Evolutionary conservation across 371 early-diverging fungal species (phyloP).

Genomic region (Sporodiniella umbellata): DNA sequence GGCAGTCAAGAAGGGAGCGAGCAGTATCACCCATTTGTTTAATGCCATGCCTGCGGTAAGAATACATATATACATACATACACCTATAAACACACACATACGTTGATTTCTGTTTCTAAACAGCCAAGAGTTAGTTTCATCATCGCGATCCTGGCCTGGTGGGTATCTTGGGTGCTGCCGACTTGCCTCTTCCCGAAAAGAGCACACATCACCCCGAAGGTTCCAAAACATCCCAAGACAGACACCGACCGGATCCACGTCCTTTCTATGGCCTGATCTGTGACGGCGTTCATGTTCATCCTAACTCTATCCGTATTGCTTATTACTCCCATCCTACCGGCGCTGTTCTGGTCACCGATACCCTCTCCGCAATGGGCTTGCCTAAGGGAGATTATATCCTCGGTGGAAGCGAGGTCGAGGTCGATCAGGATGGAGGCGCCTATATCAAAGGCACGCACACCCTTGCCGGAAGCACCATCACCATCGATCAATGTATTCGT

Average conservation of each 20-base stretch:
- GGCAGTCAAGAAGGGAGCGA: slow-evolving; percentile 66
- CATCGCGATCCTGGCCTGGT: slow-evolving; percentile 83
- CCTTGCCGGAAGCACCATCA: slow-evolving; percentile 74
- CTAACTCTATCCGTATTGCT: slow-evolving; percentile 78
- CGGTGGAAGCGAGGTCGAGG: slow-evolving; percentile 53
- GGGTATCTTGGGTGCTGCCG: slow-evolving; percentile 66
- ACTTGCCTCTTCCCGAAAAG: slow-evolving; percentile 28
- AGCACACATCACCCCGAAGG: slow-evolving; percentile 26
- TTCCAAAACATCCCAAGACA: slow-evolving; percentile 32
- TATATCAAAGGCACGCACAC: slow-evolving; percentile 78
- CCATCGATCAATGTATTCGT: slow-evolving; percentile 73
- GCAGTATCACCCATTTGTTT: slow-evolving; percentile 78
- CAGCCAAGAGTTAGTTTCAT: slow-evolving; percentile 54
- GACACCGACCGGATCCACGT: slow-evolving; percentile 48
- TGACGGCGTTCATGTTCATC: slow-evolving; percentile 81
- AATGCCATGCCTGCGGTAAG: slow-evolving; percentile 77
- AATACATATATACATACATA: no score
- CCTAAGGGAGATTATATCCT: slow-evolving; percentile 74
- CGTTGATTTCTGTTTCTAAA: no score
- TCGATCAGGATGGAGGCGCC: slow-evolving; percentile 63
- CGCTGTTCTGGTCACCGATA: slow-evolving; percentile 75
- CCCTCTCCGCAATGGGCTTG: slow-evolving; percentile 74
- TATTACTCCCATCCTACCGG: slow-evolving; percentile 77
- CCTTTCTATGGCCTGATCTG: slow-evolving; percentile 84
- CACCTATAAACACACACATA: no score